phyloP scores from a whole-genome alignment of 805 yeast species.

The Priceomyces haplophilus region DNA sequence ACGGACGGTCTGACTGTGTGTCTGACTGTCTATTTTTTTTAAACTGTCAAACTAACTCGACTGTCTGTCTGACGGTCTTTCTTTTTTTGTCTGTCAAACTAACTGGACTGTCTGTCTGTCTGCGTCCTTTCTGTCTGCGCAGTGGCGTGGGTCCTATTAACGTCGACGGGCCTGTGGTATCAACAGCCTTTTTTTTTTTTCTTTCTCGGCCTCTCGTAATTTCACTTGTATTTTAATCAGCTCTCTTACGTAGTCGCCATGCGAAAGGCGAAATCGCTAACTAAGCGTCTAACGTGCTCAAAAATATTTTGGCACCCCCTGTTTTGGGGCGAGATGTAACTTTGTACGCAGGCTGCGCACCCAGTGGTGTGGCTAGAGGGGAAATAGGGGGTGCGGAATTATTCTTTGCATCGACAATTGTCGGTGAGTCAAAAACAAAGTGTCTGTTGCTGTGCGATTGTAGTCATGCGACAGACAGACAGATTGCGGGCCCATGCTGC shows the following conservation, averaged over 20 bases:
- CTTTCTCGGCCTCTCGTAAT: neutral
- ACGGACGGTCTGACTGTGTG: too few relatives aligned
- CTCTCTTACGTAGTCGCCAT: constrained; percentile 6
- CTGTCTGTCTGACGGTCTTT: too few relatives aligned
- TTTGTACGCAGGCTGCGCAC: neutral
- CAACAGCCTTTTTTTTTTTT: neutral
- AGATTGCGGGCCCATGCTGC: too few relatives aligned
- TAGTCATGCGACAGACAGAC: too few relatives aligned
- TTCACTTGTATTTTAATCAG: constrained; percentile 1
- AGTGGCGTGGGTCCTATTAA: too few relatives aligned
- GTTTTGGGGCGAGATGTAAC: constrained; percentile 3
- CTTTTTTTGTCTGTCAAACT: too few relatives aligned
- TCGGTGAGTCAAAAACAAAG: neutral
- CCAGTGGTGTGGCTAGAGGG: neutral
- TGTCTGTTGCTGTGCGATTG: too few relatives aligned
- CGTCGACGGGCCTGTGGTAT: neutral
- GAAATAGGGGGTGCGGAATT: neutral
- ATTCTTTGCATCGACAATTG: neutral
- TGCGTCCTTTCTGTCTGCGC: too few relatives aligned
- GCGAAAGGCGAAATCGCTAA: neutral
- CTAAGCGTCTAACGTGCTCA: neutral
- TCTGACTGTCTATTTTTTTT: too few relatives aligned
- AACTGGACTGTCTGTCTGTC: too few relatives aligned
- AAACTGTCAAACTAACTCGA: too few relatives aligned
- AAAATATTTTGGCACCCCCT: constrained; percentile 6